Conservation (phyloP, 257 asterid species). For the Ilex aquifolium region DNA sequence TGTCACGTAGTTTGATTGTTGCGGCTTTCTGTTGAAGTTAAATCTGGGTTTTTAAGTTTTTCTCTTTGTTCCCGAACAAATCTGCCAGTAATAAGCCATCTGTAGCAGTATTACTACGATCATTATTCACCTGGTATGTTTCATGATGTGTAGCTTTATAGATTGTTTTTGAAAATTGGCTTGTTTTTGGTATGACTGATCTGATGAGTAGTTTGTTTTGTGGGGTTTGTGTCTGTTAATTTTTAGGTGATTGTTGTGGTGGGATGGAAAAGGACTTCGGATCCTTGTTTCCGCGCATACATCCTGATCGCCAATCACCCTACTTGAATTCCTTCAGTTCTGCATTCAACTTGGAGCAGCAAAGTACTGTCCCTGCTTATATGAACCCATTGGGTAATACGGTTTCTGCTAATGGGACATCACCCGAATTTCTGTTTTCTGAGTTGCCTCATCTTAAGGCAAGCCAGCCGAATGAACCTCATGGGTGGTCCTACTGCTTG, state of each 20-base stretch:
- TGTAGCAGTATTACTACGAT: constrained; percentile 23
- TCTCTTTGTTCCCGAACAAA: constrained; percentile 28
- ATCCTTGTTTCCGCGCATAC: constrained; percentile 39
- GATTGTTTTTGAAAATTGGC: neutral
- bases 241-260: constrained; percentile 47
- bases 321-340: constrained; percentile 30
- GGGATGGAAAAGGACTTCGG: constrained; percentile 65
- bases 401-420: constrained; percentile 33
- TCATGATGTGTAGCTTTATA: neutral
- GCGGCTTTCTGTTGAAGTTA: constrained; percentile 33
- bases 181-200: neutral
- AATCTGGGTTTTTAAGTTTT: constrained; percentile 38
- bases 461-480: constrained; percentile 27
- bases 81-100: constrained; percentile 11
- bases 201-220: constrained; percentile 4
- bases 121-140: constrained; percentile 24
- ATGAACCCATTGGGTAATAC: constrained; percentile 34
- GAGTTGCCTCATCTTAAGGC: constrained; percentile 31
- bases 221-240: constrained; percentile 4
- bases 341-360: constrained; percentile 25
- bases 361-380: constrained; percentile 25
- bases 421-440: constrained; percentile 29
- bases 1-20: constrained; percentile 70
- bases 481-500: constrained; percentile 28
- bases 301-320: constrained; percentile 29